Evolutionary conservation across 2,329 filamentous ascomycete species (phyloP), one percentile per base, ranked within the genome.

Genomic region (Ceratocystis alfenasii): DNA sequence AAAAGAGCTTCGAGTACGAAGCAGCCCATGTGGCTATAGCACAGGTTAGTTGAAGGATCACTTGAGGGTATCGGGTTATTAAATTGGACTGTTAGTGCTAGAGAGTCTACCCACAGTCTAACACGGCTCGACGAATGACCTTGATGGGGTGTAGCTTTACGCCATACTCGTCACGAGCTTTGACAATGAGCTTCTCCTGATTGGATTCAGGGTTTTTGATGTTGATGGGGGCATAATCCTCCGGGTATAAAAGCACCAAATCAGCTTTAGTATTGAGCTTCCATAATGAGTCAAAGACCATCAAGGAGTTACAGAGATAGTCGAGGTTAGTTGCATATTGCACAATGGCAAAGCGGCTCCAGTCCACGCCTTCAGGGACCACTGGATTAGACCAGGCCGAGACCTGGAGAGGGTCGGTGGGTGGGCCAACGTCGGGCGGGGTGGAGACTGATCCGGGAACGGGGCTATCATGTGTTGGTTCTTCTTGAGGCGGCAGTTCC

Each of bases 1-100:
- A 84, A 22, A 87, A 78, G 44, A 88, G 79, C 72, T 90, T 89
- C 25, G 85, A 86, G 70, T 84, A 84, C 2, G 82, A 84, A 44
- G 82, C 80, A 66, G 83, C 81, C 85, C 84, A 87, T 1, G 83
- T 83, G n/a, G 75, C 77, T 74, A n/a, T 68, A 3, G 67, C 22
- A 20, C n/a, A 0, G 28, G 48, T 53, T 53, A 46, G 64, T n/a
- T 48, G 28, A 25, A 5, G 30, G 6, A 20, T 20, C 44, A 46
- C 61, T n/a, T 57, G 45, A 20, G 12, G 30, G 6, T 53, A 12
- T 36, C 33, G 33, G 33, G 3, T 12, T 36, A 12, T 12, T 12
- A 36, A 36, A 36, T 36, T 36, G 10, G 8, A 12, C 10, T 36
- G 8, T 36, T 53, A 28, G 48, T 20, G 20, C 20, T 53, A 53